Base-by-base conservation (phyloP, 78 protist species). In the Polysphondylium violaceum region DNA sequence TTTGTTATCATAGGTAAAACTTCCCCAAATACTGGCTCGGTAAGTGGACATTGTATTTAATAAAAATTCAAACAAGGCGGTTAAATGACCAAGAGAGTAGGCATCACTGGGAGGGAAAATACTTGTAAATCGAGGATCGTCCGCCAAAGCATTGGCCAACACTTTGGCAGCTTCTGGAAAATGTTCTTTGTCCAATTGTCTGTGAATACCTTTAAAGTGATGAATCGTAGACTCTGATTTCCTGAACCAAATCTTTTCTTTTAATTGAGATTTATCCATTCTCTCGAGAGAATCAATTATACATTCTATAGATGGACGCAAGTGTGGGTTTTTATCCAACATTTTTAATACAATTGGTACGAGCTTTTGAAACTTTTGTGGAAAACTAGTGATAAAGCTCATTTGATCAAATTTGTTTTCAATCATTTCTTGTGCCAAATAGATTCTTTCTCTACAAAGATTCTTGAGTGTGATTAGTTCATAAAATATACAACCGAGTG, bases 401-500 rank as follows among this genome's bases (percentile, higher is more conserved):
- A 83, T 55, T 2, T 56, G 40, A 33, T 69, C 77, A 36, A 83
- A 83, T 14, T 19, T n/a, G 29, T 83, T 64, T 12, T 43, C n/a
- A 3, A 69, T 23, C 19, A 83, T 40, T 17, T 83, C 91, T 27
- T 83, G 81, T 0, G 68, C 91, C 38, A 83, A 9, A 33, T 43
- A 83, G 11, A 40, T 35, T 43, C 61, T 41, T 33, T 83, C 31
- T 16, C 41, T 25, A 11, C 59, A 29, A 12, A 83, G 19, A 25
- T 69, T 44, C 21, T 43, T 67, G 5, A 83, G 55, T 21, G 91
- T 83, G 0, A 83, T 83, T 36, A 83, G 44, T 33, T 83, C 91
- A 58, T 69, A 83, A 21, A 83, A 83, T 3, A 83, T 69, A 43
- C 91, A 83, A 59, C 91, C 91, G 31, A 83, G 51, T 21, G 91